Evolutionary conservation across 192 early-diverging fungal species (phyloP).

Genomic region (Umbelopsis sp.): DNA sequence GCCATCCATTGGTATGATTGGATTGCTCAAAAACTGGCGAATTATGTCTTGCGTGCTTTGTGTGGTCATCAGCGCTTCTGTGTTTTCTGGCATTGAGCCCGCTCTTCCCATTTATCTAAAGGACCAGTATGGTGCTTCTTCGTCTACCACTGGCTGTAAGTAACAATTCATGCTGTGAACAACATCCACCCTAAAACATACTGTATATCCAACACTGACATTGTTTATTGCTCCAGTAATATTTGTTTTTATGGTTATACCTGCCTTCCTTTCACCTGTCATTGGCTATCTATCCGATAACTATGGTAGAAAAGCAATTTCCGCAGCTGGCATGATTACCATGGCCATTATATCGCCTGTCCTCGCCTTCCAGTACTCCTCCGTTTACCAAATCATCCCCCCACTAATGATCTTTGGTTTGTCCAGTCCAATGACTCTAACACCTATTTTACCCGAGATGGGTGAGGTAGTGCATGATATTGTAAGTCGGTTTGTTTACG

Average conservation of each 20-base stretch:
- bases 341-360: conserved; percentile 46
- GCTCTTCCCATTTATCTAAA: conserved; percentile 54
- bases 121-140: conserved; percentile 34
- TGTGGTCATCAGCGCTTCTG: conserved; percentile 49
- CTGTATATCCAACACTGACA: conserved; percentile 9
- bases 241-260: conserved; percentile 69
- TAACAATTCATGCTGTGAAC: too few species aligned
- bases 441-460: conserved; percentile 72
- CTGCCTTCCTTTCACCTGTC: conserved; percentile 60
- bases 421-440: conserved; percentile 52
- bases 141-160: conserved; percentile 48
- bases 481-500: conserved; percentile 59
- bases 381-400: conserved; percentile 41
- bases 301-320: conserved; percentile 47
- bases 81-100: conserved; percentile 61
- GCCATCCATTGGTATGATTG: conserved; percentile 39
- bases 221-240: conserved; percentile 40
- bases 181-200: too few species aligned
- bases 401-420: conserved; percentile 56
- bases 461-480: conserved; percentile 63
- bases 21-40: conserved; percentile 47
- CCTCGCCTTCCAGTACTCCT: conserved; percentile 37
- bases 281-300: conserved; percentile 58
- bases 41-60: conserved; percentile 45
- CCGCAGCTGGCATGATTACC: conserved; percentile 48